Conservation (phyloP, 352 stramenopile genomes). For the Globisporangium paddicum region DNA sequence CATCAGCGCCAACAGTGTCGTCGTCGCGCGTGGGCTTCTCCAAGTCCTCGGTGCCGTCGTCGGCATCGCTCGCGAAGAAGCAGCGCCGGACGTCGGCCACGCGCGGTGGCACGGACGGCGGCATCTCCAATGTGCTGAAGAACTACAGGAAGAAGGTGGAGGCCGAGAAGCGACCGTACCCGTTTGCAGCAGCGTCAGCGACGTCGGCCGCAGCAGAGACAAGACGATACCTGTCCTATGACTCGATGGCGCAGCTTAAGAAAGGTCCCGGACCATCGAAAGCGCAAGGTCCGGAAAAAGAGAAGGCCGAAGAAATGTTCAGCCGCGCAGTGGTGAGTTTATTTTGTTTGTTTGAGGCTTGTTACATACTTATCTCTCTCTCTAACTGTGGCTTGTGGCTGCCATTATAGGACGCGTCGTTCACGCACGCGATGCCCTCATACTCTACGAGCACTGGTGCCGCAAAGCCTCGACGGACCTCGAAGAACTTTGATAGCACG, state of each 20-base stretch:
- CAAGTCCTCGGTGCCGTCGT: conserved; percentile 4
- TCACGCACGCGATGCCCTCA: not conserved
- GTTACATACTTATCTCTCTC: too few species aligned
- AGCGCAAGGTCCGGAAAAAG: not conserved
- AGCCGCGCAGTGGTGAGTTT: conserved; percentile 9
- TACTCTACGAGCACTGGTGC: not conserved
- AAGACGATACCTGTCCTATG: conserved; percentile 1
- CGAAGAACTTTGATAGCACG: conserved; percentile 20
- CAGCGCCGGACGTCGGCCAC: conserved; percentile 1
- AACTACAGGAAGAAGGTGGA: conserved; percentile 17
- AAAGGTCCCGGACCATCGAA: not conserved
- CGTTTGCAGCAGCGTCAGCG: not conserved
- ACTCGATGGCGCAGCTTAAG: conserved; percentile 6
- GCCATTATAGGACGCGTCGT: conserved; percentile 6
- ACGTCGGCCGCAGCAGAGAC: not conserved
- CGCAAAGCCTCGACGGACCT: not conserved
- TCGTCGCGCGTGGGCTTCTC: not conserved
- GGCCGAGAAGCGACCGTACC: not conserved
- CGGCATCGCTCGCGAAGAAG: conserved; percentile 11
- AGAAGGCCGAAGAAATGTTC: conserved; percentile 11
- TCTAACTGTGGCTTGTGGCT: not conserved
- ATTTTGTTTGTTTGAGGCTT: too few species aligned
- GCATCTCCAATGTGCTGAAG: conserved; percentile 9
- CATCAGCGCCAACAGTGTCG: not conserved
- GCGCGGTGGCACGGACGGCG: not conserved